These are phyloP conservation scores for Mortierella sp. DNA, from an alignment of 371 early-diverging fungal species.

Conservation along the genomic window DNA sequence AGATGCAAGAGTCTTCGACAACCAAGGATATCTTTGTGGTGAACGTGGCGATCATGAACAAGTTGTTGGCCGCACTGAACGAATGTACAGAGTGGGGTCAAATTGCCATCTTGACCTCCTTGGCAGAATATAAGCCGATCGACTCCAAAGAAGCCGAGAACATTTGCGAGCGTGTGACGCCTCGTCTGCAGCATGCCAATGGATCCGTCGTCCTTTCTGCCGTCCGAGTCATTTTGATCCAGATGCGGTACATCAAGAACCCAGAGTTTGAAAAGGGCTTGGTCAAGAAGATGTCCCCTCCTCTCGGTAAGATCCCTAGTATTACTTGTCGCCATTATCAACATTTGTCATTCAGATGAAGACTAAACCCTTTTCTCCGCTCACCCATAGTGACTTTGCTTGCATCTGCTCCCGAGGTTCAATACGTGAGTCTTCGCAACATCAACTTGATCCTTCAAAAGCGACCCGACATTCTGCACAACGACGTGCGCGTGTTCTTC, in stretches of 20 bases:
- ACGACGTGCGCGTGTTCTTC: slow-evolving; percentile 96
- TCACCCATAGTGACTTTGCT: slow-evolving; percentile 83
- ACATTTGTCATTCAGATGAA: too few species aligned
- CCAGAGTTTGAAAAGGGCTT: slow-evolving; percentile 77
- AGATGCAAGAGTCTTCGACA: slow-evolving; percentile 90
- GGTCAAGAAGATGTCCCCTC: slow-evolving; percentile 88
- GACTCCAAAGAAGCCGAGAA: slow-evolving; percentile 88
- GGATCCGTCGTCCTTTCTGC: slow-evolving; percentile 93
- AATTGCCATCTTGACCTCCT: slow-evolving; percentile 35
- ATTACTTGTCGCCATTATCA: too few species aligned
- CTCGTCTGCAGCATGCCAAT: slow-evolving; percentile 97
- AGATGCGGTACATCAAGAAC: slow-evolving; percentile 87
- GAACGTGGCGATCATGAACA: slow-evolving; percentile 82
- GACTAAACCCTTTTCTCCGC: neutral
- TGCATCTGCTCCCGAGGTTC: slow-evolving; percentile 92
- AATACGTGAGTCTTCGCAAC: slow-evolving; percentile 97
- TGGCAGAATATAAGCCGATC: slow-evolving; percentile 86
- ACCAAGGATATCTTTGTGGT: slow-evolving; percentile 79
- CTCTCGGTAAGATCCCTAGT: slow-evolving; percentile 81
- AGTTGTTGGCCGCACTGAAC: slow-evolving; percentile 93
- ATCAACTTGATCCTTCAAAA: slow-evolving; percentile 94
- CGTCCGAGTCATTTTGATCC: slow-evolving; percentile 87
- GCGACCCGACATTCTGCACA: slow-evolving; percentile 88
- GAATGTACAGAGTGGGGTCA: slow-evolving; percentile 82
- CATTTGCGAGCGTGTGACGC: slow-evolving; percentile 90